Evolutionary conservation across 345 rosid genomes (phyloP).

Genomic region (Tarenaya hassleriana): DNA sequence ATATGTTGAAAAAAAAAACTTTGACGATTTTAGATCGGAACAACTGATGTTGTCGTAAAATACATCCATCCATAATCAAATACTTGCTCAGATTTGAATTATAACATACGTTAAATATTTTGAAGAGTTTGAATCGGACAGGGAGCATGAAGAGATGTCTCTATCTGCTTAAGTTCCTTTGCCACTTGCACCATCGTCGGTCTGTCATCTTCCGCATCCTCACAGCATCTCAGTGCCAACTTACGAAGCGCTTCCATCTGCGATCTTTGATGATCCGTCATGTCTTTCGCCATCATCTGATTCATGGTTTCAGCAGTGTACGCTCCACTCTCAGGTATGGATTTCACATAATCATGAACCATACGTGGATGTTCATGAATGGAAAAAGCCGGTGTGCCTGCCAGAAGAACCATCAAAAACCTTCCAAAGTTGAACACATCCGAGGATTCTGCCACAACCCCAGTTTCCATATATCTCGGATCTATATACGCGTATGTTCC

Average conservation of each 20-base stretch:
- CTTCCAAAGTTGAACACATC: slow-evolving; percentile 12
- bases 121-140: not conserved
- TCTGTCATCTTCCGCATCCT: slow-evolving; percentile 3
- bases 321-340: no score
- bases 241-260: slow-evolving; percentile 3
- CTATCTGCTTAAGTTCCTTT: slow-evolving; percentile 18
- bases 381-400: slow-evolving; percentile 2
- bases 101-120: not conserved
- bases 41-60: no score
- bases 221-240: slow-evolving; percentile 20
- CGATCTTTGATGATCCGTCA: not conserved
- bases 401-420: slow-evolving; percentile 4
- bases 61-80: no score
- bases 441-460: slow-evolving; percentile 9
- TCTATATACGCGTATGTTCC: slow-evolving; percentile 15
- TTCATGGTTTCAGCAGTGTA: no score
- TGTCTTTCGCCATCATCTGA: no score
- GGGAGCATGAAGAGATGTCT: slow-evolving; percentile 4
- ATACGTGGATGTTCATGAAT: not conserved
- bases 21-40: no score
- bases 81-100: no score
- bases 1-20: no score
- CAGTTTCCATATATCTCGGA: slow-evolving; percentile 4
- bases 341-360: slow-evolving; percentile 10
- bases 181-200: slow-evolving; percentile 18